Evolutionary conservation across 2,329 filamentous ascomycete genomes (phyloP).

Genomic region (Dactylellina leptospora): DNA sequence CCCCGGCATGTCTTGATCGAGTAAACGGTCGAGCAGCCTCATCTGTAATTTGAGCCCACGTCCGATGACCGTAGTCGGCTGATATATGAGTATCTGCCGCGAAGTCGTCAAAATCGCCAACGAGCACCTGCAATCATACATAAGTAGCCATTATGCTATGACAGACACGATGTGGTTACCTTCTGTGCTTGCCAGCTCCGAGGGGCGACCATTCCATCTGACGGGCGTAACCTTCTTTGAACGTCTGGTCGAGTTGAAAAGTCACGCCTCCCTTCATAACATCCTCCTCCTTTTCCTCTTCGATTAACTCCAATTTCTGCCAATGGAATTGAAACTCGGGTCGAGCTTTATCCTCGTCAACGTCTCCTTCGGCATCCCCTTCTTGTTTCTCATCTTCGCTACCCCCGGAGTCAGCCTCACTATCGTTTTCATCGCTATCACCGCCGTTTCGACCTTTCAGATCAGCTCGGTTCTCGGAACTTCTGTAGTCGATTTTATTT

Average conservation of each 20-base stretch:
- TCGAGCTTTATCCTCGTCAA: conserved; percentile 44
- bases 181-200: conserved; percentile 33
- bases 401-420: background rate
- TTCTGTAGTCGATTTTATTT: conserved; percentile 49
- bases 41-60: conserved; percentile 39
- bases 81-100: conserved; percentile 43
- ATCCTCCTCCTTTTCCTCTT: conserved; percentile 35
- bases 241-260: conserved; percentile 47
- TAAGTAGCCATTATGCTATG: background rate
- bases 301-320: conserved; percentile 41
- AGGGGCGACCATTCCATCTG: conserved; percentile 51
- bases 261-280: conserved; percentile 44
- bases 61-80: conserved; percentile 42
- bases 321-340: conserved; percentile 52
- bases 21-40: conserved; percentile 37
- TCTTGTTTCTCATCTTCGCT: background rate
- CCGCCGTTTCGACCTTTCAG: conserved; percentile 30
- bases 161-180: conserved; percentile 15
- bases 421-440: conserved; percentile 9
- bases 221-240: conserved; percentile 40
- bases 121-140: conserved; percentile 2
- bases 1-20: conserved; percentile 46
- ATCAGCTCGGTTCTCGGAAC: conserved; percentile 32
- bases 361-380: conserved; percentile 30
- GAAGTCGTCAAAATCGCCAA: conserved; percentile 40